phyloP scores from a whole-genome alignment of 805 yeast species.

The Geotrichum ghanense region DNA sequence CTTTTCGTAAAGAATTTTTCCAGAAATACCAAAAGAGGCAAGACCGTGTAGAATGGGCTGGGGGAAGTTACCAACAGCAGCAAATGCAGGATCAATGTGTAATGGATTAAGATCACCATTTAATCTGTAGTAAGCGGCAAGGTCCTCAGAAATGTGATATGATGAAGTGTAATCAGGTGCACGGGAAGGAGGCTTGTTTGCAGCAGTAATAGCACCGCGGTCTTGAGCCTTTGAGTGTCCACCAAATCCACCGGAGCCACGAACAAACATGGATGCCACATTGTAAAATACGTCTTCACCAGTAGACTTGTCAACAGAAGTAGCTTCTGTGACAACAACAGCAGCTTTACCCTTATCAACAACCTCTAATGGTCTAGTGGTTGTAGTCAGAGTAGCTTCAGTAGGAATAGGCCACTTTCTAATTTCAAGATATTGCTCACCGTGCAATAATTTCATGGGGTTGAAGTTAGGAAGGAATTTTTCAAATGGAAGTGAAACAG shows the following conservation, averaged over 20 bases:
- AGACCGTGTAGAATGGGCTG: conserved; percentile 89
- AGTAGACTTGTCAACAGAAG: conserved; percentile 43
- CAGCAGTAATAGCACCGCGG: conserved; percentile 49
- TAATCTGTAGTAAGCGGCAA: conserved; percentile 82
- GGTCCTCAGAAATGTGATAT: conserved; percentile 51
- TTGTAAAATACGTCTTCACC: conserved; percentile 67
- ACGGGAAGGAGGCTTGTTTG: conserved; percentile 50
- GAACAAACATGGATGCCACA: conserved; percentile 74
- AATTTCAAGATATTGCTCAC: conserved; percentile 84
- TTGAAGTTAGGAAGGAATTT: conserved; percentile 68
- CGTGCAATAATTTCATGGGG: conserved; percentile 83
- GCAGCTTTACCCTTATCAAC: conserved; percentile 83
- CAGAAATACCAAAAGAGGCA: conserved; percentile 73
- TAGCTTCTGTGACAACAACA: conserved; percentile 59
- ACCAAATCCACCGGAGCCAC: conserved; percentile 51
- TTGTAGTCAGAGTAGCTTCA: conserved; percentile 49
- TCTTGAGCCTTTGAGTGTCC: conserved; percentile 42
- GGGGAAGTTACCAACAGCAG: conserved; percentile 75
- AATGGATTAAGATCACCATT: conserved; percentile 93
- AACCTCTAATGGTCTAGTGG: conserved; percentile 59
- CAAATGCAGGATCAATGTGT: conserved; percentile 87
- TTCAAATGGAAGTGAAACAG: conserved; percentile 48
- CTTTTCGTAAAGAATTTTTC: conserved; percentile 64
- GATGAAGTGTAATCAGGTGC: conserved; percentile 56
- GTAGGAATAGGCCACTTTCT: conserved; percentile 71